Evolutionary conservation across 352 stramenopile species (phyloP), one percentile per base, ranked within the genome.

Genomic region (Blastocystis sp.): DNA sequence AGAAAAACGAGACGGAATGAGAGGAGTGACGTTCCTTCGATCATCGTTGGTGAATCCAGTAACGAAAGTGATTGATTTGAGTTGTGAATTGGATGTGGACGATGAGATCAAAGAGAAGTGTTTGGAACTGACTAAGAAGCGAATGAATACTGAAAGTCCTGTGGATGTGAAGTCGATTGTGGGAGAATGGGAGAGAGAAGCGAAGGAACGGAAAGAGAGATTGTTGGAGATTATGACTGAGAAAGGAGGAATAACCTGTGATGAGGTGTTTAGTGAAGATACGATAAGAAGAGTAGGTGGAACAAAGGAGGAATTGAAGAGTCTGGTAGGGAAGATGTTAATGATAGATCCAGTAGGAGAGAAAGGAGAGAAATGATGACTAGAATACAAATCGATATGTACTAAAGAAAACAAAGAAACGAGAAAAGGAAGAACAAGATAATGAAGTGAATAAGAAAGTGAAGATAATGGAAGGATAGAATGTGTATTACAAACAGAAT

Each of bases 401-500:
- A 16, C 3, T 32, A 12, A 61, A 14, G 54, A 61, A 32, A 12
- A 61, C 19, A 14, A 32, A 14, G 54, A 61, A 61, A 32, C 19
- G 54, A 61, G 54, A 61, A 12, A 61, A 61, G 54, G 19, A 32
- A 61, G 19, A 61, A 61, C 27, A 3, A 2, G 12, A 61, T 5
- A 61, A 3, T 14, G 54, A 61, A 32, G 27, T 3, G 54, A 12
- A 61, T 32, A 61, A 32, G 19, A 61, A 61, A 32, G 54, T 61
- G 54, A 61, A 32, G 19, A 46, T 9, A 46, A 46, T 2, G 39
- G 39, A 61, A 61, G 54, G 12, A 32, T 32, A 12, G 12, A 12
- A 14, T 61, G 54, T 61, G 54, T 32, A 12, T 56, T 56, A 32
- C 56, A 29, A 77, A 77, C 65, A 77, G 56, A 77, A 42, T 58